Conservation (phyloP, 352 stramenopile genomes). For the Phytophthora pini region DNA sequence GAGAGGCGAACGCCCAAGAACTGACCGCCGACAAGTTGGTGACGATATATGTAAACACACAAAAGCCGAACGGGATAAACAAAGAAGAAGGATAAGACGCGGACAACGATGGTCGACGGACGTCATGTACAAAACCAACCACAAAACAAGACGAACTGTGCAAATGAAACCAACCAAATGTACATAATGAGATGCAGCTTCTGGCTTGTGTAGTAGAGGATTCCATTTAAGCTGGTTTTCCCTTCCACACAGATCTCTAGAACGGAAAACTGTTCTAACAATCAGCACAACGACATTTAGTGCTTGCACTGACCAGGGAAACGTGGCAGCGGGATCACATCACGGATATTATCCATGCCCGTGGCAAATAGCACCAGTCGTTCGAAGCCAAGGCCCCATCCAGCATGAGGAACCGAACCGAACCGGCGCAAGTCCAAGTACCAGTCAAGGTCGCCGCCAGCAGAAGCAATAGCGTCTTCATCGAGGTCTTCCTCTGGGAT, state of each 20-base stretch:
- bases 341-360: conserved; percentile 98
- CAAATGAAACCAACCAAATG: conserved; percentile 33
- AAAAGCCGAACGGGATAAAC: conserved; percentile 18
- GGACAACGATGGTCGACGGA: conserved; percentile 17
- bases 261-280: conserved; percentile 6
- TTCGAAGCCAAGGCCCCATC: conserved; percentile 99
- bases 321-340: conserved; percentile 97
- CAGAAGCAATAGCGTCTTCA: conserved; percentile 44
- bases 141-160: conserved; percentile 36
- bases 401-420: conserved; percentile 96
- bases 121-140: conserved; percentile 42
- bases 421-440: conserved; percentile 98
- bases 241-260: conserved; percentile 6
- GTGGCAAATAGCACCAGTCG: conserved; percentile 97
- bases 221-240: conserved; percentile 1
- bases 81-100: conserved; percentile 24
- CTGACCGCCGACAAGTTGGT: conserved; percentile 19
- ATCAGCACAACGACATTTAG: conserved; percentile 3
- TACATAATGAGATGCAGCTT: conserved; percentile 29
- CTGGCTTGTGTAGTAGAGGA: conserved; percentile 11
- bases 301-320: conserved; percentile 95
- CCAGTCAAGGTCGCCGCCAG: conserved; percentile 90
- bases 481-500: conserved; percentile 70
- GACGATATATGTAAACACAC: conserved; percentile 25
- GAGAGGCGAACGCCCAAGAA: conserved; percentile 8